Evolutionary conservation across 1,139 yeast genomes (phyloP).

Genomic region (Hemisphaericaspora xylanilytica): DNA sequence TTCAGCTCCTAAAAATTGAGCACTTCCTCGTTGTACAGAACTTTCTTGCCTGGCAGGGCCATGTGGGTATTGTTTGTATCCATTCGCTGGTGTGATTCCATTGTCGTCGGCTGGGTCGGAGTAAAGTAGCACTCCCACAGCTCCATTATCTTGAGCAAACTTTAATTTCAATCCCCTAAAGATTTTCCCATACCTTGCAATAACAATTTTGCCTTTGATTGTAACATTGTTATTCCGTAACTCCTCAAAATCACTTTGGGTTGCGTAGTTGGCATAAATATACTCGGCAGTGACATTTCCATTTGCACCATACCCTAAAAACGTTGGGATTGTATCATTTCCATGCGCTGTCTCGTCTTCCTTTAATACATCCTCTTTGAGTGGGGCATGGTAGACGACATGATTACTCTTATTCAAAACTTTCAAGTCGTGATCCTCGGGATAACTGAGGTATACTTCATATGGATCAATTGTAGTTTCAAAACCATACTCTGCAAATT

Average conservation of each 20-base stretch:
- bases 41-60: constrained; percentile 51
- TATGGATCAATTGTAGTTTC: constrained; percentile 54
- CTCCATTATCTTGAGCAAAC: constrained; percentile 49
- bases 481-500: constrained; percentile 61
- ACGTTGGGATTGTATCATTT: constrained; percentile 44
- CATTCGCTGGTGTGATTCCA: constrained; percentile 44
- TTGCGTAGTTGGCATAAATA: constrained; percentile 45
- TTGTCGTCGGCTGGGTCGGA: constrained; percentile 46
- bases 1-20: constrained; percentile 66
- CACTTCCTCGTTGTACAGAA: constrained; percentile 79
- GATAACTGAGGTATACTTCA: constrained; percentile 55
- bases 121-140: constrained; percentile 43
- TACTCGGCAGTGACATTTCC: constrained; percentile 48
- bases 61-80: constrained; percentile 43
- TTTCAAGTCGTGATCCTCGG: constrained; percentile 46
- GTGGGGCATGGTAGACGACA: constrained; percentile 56
- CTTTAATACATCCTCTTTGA: constrained; percentile 66
- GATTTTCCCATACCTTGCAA: constrained; percentile 40
- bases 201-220: constrained; percentile 42
- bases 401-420: constrained; percentile 33
- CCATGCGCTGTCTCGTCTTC: constrained; percentile 68
- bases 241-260: constrained; percentile 33
- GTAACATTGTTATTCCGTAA: constrained; percentile 34
- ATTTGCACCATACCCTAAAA: constrained; percentile 47
- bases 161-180: constrained; percentile 48